Conservation (phyloP, 208 protist species). For the Acanthamoeba lenticulata region DNA sequence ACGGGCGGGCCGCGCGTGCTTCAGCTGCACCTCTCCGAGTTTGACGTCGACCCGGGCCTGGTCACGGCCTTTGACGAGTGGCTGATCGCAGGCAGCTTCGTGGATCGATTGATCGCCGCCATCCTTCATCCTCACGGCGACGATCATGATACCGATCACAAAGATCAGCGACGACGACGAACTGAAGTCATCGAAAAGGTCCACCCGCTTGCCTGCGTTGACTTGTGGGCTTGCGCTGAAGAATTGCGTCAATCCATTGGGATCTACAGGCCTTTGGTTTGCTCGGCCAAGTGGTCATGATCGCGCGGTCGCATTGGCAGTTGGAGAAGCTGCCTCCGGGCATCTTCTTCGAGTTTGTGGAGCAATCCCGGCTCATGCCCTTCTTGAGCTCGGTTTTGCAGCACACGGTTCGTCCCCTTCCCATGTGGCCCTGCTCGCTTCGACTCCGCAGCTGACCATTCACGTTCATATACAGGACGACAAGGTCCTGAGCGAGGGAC, state of each 20-base stretch:
- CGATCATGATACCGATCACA: background rate
- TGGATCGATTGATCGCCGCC: background rate
- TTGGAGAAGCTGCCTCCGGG: background rate
- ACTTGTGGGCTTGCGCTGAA: background rate
- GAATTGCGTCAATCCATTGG: background rate
- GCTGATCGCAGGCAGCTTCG: slow-evolving; percentile 29
- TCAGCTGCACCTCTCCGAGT: slow-evolving; percentile 8
- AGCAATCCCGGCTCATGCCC: background rate
- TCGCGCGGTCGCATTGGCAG: background rate
- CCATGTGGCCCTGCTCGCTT: background rate
- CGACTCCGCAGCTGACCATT: background rate
- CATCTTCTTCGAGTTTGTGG: background rate
- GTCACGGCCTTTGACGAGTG: slow-evolving; percentile 13
- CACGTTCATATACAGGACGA: background rate
- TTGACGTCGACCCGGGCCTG: background rate
- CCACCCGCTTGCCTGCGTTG: too few species aligned
- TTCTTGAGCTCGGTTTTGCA: background rate
- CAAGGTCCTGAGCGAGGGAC: background rate
- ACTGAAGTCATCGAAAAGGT: slow-evolving; percentile 35
- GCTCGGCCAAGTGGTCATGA: slow-evolving; percentile 11
- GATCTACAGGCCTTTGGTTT: slow-evolving; percentile 13
- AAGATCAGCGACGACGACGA: background rate
- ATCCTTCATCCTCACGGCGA: background rate
- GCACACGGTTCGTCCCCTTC: background rate
- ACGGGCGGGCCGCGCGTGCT: slow-evolving; percentile 47